phyloP scores from a whole-genome alignment of 768 basidiomycete genomes.

The Hemileccinum impolitum region DNA sequence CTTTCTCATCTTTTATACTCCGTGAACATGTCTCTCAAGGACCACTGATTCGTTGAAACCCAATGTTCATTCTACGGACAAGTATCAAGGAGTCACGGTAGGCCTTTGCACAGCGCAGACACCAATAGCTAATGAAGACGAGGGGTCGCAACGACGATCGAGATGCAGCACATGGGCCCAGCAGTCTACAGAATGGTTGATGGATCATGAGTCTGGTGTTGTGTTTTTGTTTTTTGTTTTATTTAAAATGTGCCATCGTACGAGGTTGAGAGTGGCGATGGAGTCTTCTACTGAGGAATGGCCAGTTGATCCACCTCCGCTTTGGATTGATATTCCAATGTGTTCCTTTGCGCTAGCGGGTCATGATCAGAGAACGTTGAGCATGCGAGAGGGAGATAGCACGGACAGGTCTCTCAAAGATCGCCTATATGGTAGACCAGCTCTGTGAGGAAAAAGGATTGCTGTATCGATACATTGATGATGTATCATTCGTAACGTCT shows the following conservation, averaged over 20 bases:
- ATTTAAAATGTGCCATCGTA: constrained; percentile 77
- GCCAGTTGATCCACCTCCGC: constrained; percentile 66
- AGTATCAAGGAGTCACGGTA: background rate
- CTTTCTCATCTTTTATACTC: constrained; percentile 3
- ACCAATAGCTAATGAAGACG: background rate
- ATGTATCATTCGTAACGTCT: constrained; percentile 86
- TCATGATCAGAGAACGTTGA: constrained; percentile 7
- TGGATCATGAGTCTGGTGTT: constrained; percentile 12
- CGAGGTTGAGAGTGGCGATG: constrained; percentile 80
- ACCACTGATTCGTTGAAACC: constrained; percentile 27
- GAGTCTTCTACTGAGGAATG: constrained; percentile 94
- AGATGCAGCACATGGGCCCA: constrained; percentile 1
- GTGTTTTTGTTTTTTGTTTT: constrained; percentile 37
- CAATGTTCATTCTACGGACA: background rate
- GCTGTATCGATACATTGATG: constrained; percentile 84
- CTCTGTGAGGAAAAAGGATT: constrained; percentile 79
- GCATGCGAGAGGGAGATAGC: background rate
- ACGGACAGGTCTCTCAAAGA: constrained; percentile 78
- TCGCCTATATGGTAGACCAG: constrained; percentile 72
- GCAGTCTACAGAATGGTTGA: constrained; percentile 1
- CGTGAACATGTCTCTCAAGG: constrained; percentile 23
- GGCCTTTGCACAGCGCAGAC: background rate
- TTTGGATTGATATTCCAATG: constrained; percentile 79
- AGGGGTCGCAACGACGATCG: background rate
- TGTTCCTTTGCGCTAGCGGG: constrained; percentile 70